A percentile compares a stretch with the other conserved stretches of the same genome.
Conservation (phyloP, 1,139 yeast genomes). For the Candida sanyaensis region DNA sequence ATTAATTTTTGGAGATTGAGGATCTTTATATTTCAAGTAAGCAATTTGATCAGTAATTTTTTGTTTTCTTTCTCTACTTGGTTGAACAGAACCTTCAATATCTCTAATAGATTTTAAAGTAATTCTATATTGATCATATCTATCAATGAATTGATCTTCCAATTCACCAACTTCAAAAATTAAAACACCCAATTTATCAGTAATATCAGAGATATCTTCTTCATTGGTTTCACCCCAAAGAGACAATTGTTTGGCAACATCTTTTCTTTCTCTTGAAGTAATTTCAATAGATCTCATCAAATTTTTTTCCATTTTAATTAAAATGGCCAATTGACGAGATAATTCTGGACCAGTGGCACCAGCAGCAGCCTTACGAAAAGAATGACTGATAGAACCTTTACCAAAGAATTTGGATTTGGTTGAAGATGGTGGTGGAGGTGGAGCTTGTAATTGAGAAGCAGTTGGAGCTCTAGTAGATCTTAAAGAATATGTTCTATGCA, state of each 20-base stretch:
- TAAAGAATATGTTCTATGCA: constrained; percentile 85
- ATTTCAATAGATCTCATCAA: constrained; percentile 79
- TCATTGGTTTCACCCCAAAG: constrained; percentile 98
- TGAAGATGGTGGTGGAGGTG: constrained; percentile 78
- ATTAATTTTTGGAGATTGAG: constrained; percentile 92
- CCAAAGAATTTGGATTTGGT: constrained; percentile 74
- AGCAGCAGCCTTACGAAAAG: constrained; percentile 70
- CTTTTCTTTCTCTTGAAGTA: constrained; percentile 76
- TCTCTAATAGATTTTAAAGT: constrained; percentile 93
- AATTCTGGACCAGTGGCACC: constrained; percentile 79
- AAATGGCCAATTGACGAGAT: constrained; percentile 72
- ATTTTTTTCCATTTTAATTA: constrained; percentile 81
- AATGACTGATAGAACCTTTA: constrained; percentile 63
- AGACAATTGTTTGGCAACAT: constrained; percentile 81
- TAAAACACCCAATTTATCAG: constrained; percentile 95
- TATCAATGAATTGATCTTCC: constrained; percentile 97
- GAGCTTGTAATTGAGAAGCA: constrained; percentile 77
- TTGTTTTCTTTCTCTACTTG: constrained; percentile 97
- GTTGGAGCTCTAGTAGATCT: constrained; percentile 82
- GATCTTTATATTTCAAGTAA: constrained; percentile 96
- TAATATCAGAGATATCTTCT: constrained; percentile 94
- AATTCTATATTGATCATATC: constrained; percentile 96
- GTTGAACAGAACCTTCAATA: constrained; percentile 97
- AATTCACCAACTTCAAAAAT: constrained; percentile 96
- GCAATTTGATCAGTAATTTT: constrained; percentile 98